Evolutionary conservation across 208 protist genomes (phyloP).

Genomic region (Blastocrithidia nonstop): DNA sequence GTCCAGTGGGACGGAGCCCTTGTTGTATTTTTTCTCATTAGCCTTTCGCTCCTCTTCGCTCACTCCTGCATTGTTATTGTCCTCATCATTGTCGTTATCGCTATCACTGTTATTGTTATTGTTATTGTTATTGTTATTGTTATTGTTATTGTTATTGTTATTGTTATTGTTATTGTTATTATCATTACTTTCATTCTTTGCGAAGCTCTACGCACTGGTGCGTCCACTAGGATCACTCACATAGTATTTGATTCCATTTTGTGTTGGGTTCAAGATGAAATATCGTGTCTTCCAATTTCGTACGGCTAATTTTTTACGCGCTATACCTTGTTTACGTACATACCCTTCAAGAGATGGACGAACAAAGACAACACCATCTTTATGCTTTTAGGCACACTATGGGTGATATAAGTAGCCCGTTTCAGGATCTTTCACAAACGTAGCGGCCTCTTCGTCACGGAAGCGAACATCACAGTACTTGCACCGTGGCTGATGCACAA

Average conservation of each 20-base stretch:
- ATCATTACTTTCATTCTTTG: slow-evolving; percentile 3
- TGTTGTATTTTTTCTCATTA: slow-evolving; percentile 8
- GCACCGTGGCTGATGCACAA: slow-evolving; percentile 22
- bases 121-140: slow-evolving; percentile 1
- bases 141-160: not conserved
- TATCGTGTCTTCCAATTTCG: slow-evolving; percentile 32
- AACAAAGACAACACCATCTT: slow-evolving; percentile 12
- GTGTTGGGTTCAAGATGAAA: slow-evolving; percentile 14
- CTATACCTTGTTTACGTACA: slow-evolving; percentile 26
- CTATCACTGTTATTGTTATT: slow-evolving; percentile 8
- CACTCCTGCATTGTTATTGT: not conserved
- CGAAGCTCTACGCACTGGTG: slow-evolving; percentile 2
- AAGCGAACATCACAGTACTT: slow-evolving; percentile 25
- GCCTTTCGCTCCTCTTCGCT: slow-evolving; percentile 7
- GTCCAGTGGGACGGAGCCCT: slow-evolving; percentile 17
- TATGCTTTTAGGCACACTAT: slow-evolving; percentile 6
- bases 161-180: not conserved
- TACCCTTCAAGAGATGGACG: slow-evolving; percentile 14
- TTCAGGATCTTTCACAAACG: slow-evolving; percentile 11
- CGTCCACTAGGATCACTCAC: slow-evolving; percentile 5
- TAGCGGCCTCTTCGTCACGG: slow-evolving; percentile 9
- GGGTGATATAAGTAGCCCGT: slow-evolving; percentile 17
- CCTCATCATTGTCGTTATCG: slow-evolving; percentile 10
- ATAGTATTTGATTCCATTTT: slow-evolving; percentile 21
- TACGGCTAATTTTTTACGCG: slow-evolving; percentile 17